These are phyloP conservation scores for Clathrospora elynae DNA, from an alignment of 2,329 filamentous ascomycete species.

Conservation along the genomic window DNA sequence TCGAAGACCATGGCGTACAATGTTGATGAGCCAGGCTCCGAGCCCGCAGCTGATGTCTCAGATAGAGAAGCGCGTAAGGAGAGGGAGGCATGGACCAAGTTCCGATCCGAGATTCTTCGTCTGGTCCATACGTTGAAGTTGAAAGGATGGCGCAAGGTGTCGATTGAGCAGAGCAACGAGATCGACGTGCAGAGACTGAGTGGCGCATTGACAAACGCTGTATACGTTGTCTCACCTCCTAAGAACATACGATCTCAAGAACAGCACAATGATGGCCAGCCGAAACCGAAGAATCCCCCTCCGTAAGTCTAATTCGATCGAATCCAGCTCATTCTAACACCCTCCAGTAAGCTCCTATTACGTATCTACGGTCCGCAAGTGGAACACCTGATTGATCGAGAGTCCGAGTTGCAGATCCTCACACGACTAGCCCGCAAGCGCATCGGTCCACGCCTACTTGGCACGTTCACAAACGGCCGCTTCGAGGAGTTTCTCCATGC, in stretches of 20 bases:
- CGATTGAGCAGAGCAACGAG: constrained; percentile 69
- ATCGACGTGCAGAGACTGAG: constrained; percentile 79
- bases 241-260: constrained; percentile 58
- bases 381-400: constrained; percentile 92
- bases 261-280: constrained; percentile 46
- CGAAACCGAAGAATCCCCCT: constrained; percentile 55
- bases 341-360: constrained; percentile 74
- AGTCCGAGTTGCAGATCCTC: constrained; percentile 85
- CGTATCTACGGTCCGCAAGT: constrained; percentile 95
- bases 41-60: constrained; percentile 50
- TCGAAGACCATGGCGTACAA: constrained; percentile 82
- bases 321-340: constrained; percentile 15
- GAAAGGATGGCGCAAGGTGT: constrained; percentile 88
- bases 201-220: constrained; percentile 92
- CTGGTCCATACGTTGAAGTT: constrained; percentile 85
- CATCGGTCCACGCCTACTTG: constrained; percentile 88
- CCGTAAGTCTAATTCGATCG: constrained; percentile 52
- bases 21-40: constrained; percentile 61
- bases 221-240: constrained; percentile 91
- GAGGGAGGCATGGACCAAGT: constrained; percentile 76
- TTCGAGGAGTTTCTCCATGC: constrained; percentile 96
- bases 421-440: constrained; percentile 85
- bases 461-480: constrained; percentile 90
- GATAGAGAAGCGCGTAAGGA: constrained; percentile 64
- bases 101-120: constrained; percentile 91